These are phyloP conservation scores for Plicaturopsis crispa DNA, from an alignment of 768 basidiomycete species.

Conservation along the genomic window DNA sequence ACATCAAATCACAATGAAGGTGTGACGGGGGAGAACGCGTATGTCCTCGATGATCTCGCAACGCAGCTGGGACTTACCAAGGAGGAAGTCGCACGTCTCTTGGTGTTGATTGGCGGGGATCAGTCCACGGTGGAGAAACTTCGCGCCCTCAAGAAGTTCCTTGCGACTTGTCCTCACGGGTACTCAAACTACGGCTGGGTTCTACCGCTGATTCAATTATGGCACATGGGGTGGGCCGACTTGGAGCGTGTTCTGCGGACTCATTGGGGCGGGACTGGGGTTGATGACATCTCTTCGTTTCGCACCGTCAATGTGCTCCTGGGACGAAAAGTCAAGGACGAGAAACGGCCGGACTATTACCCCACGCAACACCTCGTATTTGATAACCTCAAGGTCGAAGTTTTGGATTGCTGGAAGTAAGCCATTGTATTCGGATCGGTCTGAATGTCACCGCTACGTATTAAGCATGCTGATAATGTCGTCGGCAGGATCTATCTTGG, in stretches of 20 bases:
- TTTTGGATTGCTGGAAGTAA: too few species aligned
- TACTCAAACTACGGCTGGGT: conserved; percentile 10
- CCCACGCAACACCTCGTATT: conserved; percentile 9
- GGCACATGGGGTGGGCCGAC: conserved; percentile 14
- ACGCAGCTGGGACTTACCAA: neutral
- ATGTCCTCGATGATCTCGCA: conserved; percentile 7
- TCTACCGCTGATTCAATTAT: conserved; percentile 12
- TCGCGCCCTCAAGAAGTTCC: conserved; percentile 8
- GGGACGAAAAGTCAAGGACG: conserved; percentile 8
- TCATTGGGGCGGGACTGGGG: conserved; percentile 7
- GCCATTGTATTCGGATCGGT: too few species aligned
- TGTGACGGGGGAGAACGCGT: conserved; percentile 3
- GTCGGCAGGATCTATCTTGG: too few species aligned
- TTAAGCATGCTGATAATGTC: too few species aligned
- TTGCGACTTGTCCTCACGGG: neutral
- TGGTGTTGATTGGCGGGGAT: conserved; percentile 12
- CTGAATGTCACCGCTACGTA: too few species aligned
- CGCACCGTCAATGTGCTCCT: conserved; percentile 3
- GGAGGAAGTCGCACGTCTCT: too few species aligned
- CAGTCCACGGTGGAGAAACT: conserved; percentile 12
- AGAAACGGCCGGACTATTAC: conserved; percentile 12
- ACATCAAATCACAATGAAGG: conserved; percentile 11
- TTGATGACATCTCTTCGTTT: conserved; percentile 5
- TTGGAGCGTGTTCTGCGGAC: conserved; percentile 10
- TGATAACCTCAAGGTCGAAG: conserved; percentile 10